These are phyloP conservation scores for Tolypocladium tundrense DNA, from an alignment of 2,329 filamentous ascomycete genomes.

Conservation along the genomic window DNA sequence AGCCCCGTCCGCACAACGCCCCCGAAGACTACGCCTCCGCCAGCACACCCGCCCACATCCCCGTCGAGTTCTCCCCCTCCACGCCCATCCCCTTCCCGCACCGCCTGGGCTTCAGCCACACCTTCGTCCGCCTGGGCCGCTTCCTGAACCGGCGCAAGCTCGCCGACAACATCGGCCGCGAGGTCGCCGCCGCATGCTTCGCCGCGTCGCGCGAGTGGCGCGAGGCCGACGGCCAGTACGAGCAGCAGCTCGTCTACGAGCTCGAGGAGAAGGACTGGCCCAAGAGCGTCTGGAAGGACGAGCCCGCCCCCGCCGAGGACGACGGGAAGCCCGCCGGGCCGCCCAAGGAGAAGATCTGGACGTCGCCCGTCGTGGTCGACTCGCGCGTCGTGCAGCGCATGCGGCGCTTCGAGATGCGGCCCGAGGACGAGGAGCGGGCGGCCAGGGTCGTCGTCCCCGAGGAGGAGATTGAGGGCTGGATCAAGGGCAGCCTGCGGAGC, in stretches of 20 bases:
- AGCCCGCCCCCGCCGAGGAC: conserved; percentile 26
- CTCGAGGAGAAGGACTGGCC: conserved; percentile 76
- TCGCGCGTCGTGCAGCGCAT: conserved; percentile 66
- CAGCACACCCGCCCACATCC: conserved; percentile 53
- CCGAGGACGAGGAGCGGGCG: conserved; percentile 61
- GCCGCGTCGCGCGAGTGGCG: conserved; percentile 42
- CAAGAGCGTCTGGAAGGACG: conserved; percentile 60
- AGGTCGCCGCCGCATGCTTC: conserved; percentile 79
- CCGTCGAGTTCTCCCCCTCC: conserved; percentile 62
- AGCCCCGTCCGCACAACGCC: conserved; percentile 64
- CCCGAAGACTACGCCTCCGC: conserved; percentile 61
- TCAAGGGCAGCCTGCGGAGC: conserved; percentile 47
- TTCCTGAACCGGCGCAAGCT: conserved; percentile 77
- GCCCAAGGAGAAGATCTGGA: conserved; percentile 62
- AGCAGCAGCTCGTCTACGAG: conserved; percentile 45
- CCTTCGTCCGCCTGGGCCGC: conserved; percentile 73
- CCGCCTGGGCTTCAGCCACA: conserved; percentile 85
- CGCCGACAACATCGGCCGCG: conserved; percentile 79
- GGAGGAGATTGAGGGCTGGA: conserved; percentile 60
- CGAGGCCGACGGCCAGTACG: conserved; percentile 25
- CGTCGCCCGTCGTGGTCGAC: conserved; percentile 66
- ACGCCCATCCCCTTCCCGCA: conserved; percentile 72
- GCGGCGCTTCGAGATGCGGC: conserved; percentile 62
- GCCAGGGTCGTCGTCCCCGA: conserved; percentile 51
- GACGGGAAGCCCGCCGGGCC: conserved; percentile 26